Percentiles rank a stretch among this genome's conserved stretches.
Conservation (phyloP, 2,329 filamentous ascomycete species). For the Aspergillus sp. region DNA sequence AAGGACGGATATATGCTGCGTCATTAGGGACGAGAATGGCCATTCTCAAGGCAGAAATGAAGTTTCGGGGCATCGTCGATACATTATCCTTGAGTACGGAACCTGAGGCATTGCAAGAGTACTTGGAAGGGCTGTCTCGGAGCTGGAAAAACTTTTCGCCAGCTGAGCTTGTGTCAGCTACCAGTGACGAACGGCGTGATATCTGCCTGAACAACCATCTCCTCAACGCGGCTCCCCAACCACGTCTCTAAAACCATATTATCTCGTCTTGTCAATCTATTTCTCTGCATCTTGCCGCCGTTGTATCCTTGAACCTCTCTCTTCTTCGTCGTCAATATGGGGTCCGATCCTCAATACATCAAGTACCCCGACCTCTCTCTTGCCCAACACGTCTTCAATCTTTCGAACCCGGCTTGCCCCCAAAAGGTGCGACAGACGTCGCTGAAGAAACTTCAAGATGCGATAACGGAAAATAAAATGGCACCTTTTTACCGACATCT, state of each 20-base stretch:
- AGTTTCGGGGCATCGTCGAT: no score
- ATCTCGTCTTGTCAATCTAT: not conserved
- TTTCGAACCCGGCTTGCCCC: slow-evolving; percentile 61
- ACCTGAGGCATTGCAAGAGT: not conserved
- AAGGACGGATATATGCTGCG: not conserved
- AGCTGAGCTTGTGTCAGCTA: slow-evolving; percentile 37
- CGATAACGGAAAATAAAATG: slow-evolving; percentile 65
- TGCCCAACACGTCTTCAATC: slow-evolving; percentile 67
- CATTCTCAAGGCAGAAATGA: not conserved
- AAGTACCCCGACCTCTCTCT: slow-evolving; percentile 64
- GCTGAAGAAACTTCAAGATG: slow-evolving; percentile 62
- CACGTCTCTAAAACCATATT: slow-evolving; percentile 20
- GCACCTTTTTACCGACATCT: slow-evolving; percentile 66
- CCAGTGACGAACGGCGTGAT: slow-evolving; percentile 18
- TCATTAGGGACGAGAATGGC: not conserved
- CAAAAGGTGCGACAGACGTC: slow-evolving; percentile 55
- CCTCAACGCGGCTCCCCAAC: slow-evolving; percentile 15
- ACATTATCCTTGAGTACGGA: not conserved
- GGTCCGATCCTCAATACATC: slow-evolving; percentile 64
- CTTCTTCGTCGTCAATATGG: slow-evolving; percentile 49
- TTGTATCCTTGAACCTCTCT: not conserved
- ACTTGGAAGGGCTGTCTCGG: slow-evolving; percentile 4
- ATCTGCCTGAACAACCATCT: slow-evolving; percentile 18
- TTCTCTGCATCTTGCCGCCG: not conserved
- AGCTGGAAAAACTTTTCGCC: slow-evolving; percentile 34